A percentile compares a stretch with the other conserved stretches of the same genome.
These are phyloP conservation scores for Aspergillus uvarum DNA, from an alignment of 2,329 filamentous ascomycete species.

Conservation along the genomic window DNA sequence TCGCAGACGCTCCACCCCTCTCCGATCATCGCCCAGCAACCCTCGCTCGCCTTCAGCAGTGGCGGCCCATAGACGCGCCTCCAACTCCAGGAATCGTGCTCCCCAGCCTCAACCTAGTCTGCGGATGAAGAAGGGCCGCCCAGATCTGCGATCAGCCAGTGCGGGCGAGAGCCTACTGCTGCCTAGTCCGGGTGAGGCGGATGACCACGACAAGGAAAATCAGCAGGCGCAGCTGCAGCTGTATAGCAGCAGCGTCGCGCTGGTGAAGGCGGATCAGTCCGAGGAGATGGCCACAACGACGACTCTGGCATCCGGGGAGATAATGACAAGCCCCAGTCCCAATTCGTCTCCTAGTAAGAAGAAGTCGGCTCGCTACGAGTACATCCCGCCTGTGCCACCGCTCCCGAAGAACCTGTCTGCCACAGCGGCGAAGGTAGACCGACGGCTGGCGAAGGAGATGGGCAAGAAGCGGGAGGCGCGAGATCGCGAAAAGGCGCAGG, in stretches of 20 bases:
- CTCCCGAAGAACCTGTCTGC: slow-evolving; percentile 36
- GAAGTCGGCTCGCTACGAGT: slow-evolving; percentile 24
- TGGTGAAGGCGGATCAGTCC: slow-evolving; percentile 9
- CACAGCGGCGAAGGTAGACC: slow-evolving; percentile 30
- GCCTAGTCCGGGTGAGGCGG: not conserved
- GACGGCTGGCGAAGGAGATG: slow-evolving; percentile 22
- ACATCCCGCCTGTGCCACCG: slow-evolving; percentile 44
- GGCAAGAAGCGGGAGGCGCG: slow-evolving; percentile 19
- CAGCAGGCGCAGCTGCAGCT: not conserved
- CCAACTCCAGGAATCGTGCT: slow-evolving; percentile 21
- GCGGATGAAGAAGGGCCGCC: slow-evolving; percentile 25
- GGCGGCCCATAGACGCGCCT: slow-evolving; percentile 17
- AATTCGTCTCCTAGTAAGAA: slow-evolving; percentile 19
- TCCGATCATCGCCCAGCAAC: slow-evolving; percentile 16
- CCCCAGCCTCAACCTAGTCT: slow-evolving; percentile 17
- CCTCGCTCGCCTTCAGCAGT: slow-evolving; percentile 17
- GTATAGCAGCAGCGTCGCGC: not conserved
- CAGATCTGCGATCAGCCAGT: slow-evolving; percentile 23
- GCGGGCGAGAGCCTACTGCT: slow-evolving; percentile 1
- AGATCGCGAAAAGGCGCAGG: slow-evolving; percentile 6
- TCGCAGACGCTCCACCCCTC: slow-evolving; percentile 19
- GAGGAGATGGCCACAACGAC: not conserved
- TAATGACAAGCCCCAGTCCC: slow-evolving; percentile 12
- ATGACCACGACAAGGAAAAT: slow-evolving; percentile 19
- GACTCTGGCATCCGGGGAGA: not conserved